Evolutionary conservation across 768 basidiomycete species (phyloP).

Genomic region (Gymnopilus dilepis): DNA sequence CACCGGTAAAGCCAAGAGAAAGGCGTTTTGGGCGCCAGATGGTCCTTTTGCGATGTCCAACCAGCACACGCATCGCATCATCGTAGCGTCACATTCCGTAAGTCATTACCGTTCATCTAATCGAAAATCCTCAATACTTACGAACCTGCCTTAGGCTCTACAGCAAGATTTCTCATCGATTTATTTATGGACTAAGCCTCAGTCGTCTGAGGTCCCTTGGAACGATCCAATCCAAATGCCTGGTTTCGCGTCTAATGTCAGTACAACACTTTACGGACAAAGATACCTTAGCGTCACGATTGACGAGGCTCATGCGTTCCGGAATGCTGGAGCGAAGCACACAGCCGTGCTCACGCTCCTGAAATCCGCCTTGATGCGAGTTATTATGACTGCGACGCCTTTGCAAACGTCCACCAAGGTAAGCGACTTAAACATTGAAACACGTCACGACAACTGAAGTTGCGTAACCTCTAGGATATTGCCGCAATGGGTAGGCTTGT

Average conservation of each 20-base stretch:
- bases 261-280: slow-evolving; percentile 18
- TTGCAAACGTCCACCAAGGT: slow-evolving; percentile 31
- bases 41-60: slow-evolving; percentile 20
- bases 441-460: not conserved
- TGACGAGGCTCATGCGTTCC: slow-evolving; percentile 28
- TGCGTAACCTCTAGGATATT: slow-evolving; percentile 27
- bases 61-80: slow-evolving; percentile 13
- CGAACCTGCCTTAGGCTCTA: slow-evolving; percentile 20
- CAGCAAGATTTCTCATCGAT: slow-evolving; percentile 21
- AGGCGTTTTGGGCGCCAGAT: slow-evolving; percentile 25
- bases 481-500: slow-evolving; percentile 30
- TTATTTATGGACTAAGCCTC: not conserved
- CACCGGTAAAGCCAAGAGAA: not conserved
- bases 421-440: not conserved
- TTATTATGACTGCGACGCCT: slow-evolving; percentile 33
- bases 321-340: slow-evolving; percentile 20
- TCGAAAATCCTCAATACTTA: not conserved
- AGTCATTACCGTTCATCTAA: slow-evolving; percentile 3
- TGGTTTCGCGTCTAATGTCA: not conserved
- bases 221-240: slow-evolving; percentile 2
- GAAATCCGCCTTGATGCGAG: slow-evolving; percentile 1
- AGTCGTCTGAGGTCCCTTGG: slow-evolving; percentile 23
- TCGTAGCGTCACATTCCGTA: slow-evolving; percentile 31
- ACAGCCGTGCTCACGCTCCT: slow-evolving; percentile 14
- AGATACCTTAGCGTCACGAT: slow-evolving; percentile 18